Percentiles rank a stretch among this genome's conserved stretches.
These are phyloP conservation scores for Neovahlkampfia damariscottae DNA, from an alignment of 78 protist species.

Conservation along the genomic window DNA sequence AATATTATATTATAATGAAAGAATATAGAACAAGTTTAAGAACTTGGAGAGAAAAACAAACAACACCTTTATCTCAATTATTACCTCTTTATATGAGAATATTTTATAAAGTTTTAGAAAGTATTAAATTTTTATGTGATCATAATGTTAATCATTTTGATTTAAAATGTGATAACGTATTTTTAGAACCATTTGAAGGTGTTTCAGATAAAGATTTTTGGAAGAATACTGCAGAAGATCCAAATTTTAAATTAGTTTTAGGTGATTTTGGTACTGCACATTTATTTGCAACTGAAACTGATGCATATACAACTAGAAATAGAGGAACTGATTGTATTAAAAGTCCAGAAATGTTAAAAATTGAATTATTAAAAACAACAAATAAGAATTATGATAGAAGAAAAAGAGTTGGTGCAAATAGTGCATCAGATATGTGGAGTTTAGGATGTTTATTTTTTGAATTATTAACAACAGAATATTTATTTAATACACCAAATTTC, in stretches of 20 bases:
- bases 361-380: constrained; percentile 39
- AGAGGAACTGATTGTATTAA: constrained; percentile 85
- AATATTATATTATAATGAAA: constrained; percentile 60
- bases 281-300: constrained; percentile 45
- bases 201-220: constrained; percentile 35
- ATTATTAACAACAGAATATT: constrained; percentile 68
- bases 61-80: constrained; percentile 10
- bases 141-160: constrained; percentile 68
- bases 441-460: constrained; percentile 78
- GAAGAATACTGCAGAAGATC: constrained; percentile 25
- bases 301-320: constrained; percentile 53
- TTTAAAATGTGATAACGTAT: constrained; percentile 69
- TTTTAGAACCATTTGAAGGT: constrained; percentile 41
- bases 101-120: constrained; percentile 27
- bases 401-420: constrained; percentile 16
- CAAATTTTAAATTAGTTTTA: constrained; percentile 37
- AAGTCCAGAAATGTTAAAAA: constrained; percentile 80
- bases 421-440: constrained; percentile 74
- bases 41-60: constrained; percentile 63
- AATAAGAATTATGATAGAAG: constrained; percentile 19
- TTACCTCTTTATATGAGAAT: constrained; percentile 39
- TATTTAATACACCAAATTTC: constrained; percentile 79
- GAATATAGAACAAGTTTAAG: constrained; percentile 35
- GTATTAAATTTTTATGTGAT: constrained; percentile 12
- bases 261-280: constrained; percentile 78